Evolutionary conservation across 2,329 filamentous ascomycete species (phyloP).

Genomic region (Alternaria infectoria): DNA sequence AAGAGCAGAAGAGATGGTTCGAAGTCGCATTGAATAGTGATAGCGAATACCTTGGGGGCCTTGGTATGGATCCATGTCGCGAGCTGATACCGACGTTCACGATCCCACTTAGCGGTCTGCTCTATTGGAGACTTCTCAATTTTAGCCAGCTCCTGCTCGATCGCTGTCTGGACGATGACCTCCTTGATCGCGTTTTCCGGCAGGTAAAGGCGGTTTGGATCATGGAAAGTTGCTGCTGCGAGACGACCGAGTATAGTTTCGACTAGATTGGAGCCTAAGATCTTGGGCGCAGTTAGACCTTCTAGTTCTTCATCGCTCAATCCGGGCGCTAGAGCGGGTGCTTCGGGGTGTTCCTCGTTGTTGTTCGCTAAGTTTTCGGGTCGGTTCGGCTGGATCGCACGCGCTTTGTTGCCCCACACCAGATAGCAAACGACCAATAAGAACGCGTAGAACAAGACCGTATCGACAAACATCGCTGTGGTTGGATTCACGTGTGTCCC

Average conservation of each 20-base stretch:
- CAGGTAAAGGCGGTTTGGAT: background rate
- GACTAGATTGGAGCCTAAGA: background rate
- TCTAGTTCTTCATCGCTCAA: background rate
- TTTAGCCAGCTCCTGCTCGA: background rate
- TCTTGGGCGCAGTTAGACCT: fast-evolving
- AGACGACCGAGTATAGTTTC: background rate
- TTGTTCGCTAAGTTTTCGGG: background rate
- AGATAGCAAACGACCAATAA: background rate
- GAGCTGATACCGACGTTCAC: background rate
- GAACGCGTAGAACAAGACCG: no score
- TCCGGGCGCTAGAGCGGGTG: background rate
- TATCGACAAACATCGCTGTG: background rate
- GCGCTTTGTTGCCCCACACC: background rate
- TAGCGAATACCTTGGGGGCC: background rate
- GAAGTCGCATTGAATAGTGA: background rate
- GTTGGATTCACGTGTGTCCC: background rate
- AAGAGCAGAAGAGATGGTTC: background rate
- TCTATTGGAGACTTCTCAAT: background rate
- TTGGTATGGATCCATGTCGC: background rate
- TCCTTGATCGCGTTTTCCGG: background rate
- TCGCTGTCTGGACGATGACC: background rate
- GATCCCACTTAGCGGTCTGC: background rate
- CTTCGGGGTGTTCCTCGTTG: background rate
- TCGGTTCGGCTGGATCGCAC: background rate
- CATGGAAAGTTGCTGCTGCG: background rate